These are phyloP conservation scores for Shiraia sp. DNA, from an alignment of 2,329 filamentous ascomycete genomes.

Conservation along the genomic window DNA sequence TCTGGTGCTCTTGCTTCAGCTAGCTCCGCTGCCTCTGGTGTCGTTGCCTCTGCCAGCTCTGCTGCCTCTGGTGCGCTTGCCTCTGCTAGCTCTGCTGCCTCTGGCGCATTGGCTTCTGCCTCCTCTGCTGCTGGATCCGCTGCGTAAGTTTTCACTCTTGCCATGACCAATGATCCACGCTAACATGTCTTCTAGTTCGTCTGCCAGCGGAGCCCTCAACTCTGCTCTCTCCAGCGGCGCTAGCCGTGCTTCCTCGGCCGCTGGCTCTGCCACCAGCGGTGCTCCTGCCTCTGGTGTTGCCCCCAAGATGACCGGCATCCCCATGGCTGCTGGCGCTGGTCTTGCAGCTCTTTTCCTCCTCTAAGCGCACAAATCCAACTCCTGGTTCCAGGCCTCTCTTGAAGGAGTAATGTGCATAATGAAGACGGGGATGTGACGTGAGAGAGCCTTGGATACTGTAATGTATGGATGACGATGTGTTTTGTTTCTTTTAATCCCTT, in stretches of 20 bases:
- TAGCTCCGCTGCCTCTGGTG: conserved; percentile 2
- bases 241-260: conserved; percentile 16
- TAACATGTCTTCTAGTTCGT: conserved; percentile 4
- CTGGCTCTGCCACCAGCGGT: conserved; percentile 10
- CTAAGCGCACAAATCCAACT: conserved; percentile 28
- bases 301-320: conserved; percentile 41
- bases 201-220: conserved; percentile 12
- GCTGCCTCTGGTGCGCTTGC: conserved; percentile 9
- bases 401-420: conserved; percentile 42
- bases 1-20: conserved; percentile 13
- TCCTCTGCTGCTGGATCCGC: conserved; percentile 7
- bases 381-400: conserved; percentile 22
- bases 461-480: conserved; percentile 15
- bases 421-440: conserved; percentile 12
- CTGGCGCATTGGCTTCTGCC: conserved; percentile 9
- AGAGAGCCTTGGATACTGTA: conserved; percentile 28
- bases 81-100: conserved; percentile 11
- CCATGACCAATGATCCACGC: not conserved
- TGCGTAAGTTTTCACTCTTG: conserved; percentile 4
- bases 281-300: conserved; percentile 22
- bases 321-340: conserved; percentile 42
- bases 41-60: conserved; percentile 5
- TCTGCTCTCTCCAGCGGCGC: conserved; percentile 16
- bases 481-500: conserved; percentile 16
- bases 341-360: conserved; percentile 43